Evolutionary conservation across 2,329 filamentous ascomycete species (phyloP), one percentile per base, ranked within the genome.

Genomic region (Calonectria ilicicola): DNA sequence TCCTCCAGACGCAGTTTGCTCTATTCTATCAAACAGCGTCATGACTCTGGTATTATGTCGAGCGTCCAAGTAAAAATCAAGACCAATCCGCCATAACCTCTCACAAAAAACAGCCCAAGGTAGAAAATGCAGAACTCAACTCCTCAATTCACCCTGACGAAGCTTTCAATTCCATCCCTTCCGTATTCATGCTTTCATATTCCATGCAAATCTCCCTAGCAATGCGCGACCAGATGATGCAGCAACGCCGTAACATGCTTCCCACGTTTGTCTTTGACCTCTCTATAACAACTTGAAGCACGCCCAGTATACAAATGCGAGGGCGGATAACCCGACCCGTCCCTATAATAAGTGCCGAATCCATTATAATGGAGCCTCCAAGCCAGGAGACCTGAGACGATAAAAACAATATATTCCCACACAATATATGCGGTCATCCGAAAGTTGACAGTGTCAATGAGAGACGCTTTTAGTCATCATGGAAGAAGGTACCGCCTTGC

Each of bases 401-500:
- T 69, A 62, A 72, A 68, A 74, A 74, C 72, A 70, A 71, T 73
- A 29, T 67, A 56, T 65, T 23, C n/a, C n/a, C 58, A 66, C 73
- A 53, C 66, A 56, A 46, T 27, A 69, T 74, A 67, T 51, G 70
- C 35, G 46, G 68, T 69, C 67, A 47, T 72, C 7, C 15, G 21
- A 40, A 60, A 9, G 60, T 35, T 65, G 40, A 23, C 26, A 38
- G 21, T 65, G 63, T 66, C 49, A 46, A 47, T 26, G 15, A 42
- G 15, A 42, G n/a, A 32, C 38, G 46, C 29, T 35, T 21, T 81
- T 78, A 85, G 67, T 88, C 84, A 71, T 89, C 87, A 69, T 86
- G 85, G 79, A 90, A 90, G 76, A 90, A 90, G 0, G 85, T 87
- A 53, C 84, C 84, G 60, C 84, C 85, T 69, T 86, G 86, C 21